phyloP scores from a whole-genome alignment of 352 stramenopile genomes.

The Lagenidium giganteum region DNA sequence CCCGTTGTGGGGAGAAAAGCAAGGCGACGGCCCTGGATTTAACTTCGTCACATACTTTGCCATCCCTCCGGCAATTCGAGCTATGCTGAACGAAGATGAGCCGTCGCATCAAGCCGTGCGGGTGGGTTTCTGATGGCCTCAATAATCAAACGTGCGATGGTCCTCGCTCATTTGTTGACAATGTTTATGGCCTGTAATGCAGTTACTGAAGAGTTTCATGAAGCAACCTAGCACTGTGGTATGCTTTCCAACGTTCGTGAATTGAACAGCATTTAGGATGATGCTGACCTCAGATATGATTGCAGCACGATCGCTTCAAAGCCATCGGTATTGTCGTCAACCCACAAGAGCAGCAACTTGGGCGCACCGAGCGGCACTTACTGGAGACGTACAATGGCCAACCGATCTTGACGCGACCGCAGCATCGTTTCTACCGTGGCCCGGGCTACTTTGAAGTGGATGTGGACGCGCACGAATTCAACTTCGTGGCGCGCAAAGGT shows the following conservation, averaged over 20 bases:
- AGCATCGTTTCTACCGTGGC: slow-evolving; percentile 69
- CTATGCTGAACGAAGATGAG: slow-evolving; percentile 35
- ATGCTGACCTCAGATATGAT: background rate
- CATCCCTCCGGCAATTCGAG: slow-evolving; percentile 49
- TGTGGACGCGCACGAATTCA: slow-evolving; percentile 80
- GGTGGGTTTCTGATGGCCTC: slow-evolving; percentile 11
- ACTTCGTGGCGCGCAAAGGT: slow-evolving; percentile 74
- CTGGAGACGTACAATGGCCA: slow-evolving; percentile 83
- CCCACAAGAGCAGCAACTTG: slow-evolving; percentile 58
- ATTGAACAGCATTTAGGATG: slow-evolving; percentile 15
- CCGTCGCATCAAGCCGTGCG: slow-evolving; percentile 45
- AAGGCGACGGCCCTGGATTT: slow-evolving; percentile 64
- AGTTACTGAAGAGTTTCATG: slow-evolving; percentile 42
- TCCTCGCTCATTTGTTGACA: background rate
- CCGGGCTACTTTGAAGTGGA: slow-evolving; percentile 81
- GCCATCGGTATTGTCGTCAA: slow-evolving; percentile 81
- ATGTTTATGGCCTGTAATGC: background rate
- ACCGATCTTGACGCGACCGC: slow-evolving; percentile 71
- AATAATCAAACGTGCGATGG: too few relatives aligned
- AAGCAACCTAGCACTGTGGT: slow-evolving; percentile 27
- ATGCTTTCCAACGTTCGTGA: slow-evolving; percentile 28
- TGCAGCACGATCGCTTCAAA: slow-evolving; percentile 74
- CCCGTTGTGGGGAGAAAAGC: slow-evolving; percentile 74
- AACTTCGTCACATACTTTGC: slow-evolving; percentile 82
- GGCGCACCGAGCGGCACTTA: slow-evolving; percentile 65